Evolutionary conservation across 2,329 filamentous ascomycete species (phyloP), one percentile per base, ranked within the genome.

Genomic region (Didymella glomerata): DNA sequence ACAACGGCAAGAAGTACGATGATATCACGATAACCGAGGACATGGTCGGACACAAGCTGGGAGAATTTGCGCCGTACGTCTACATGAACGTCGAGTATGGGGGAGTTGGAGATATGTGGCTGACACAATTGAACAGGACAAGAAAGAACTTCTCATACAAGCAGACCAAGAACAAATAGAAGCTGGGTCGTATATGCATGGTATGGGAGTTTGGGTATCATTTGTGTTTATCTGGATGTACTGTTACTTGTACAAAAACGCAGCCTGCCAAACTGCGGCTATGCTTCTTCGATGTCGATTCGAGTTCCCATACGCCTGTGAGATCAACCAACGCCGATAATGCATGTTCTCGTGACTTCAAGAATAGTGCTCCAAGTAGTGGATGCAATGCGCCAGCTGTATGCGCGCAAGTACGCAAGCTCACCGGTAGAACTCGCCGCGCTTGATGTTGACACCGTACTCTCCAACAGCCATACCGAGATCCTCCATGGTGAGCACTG

Each of bases 401-500:
- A 24, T 14, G 42, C 16, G 11, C 8, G 40, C 25, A 30, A n/a
- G 30, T 25, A 24, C 25, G 40, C 20, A 34, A 20, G 49, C 34
- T 82, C 76, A 97, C 70, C 93, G 86, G 78, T 99, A 99, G 76
- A 98, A 99, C 81, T 99, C 95, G 73, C 94, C 93, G 65, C 95
- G 86, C 86, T 97, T 98, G 52, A 98, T 91, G 75, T 97, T 99
- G 51, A 99, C 93, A 1, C 95, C 95, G 76, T 98, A 99, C 82
- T 99, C 95, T 30, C 91, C 91, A 28, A 98, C 94, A 1, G 95
- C 95, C 93, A 98, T 98, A 16, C 95, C 95, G 70, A 99, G 78
- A 77, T 99, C 95, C 80, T 99, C 95, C 95, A 99, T 98, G 0
- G 95, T 98, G 62, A 99, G 83, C 54, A 99, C 94, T 18, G 95